Evolutionary conservation across 352 stramenopile species (phyloP).

Genomic region (Albugo laibachii): DNA sequence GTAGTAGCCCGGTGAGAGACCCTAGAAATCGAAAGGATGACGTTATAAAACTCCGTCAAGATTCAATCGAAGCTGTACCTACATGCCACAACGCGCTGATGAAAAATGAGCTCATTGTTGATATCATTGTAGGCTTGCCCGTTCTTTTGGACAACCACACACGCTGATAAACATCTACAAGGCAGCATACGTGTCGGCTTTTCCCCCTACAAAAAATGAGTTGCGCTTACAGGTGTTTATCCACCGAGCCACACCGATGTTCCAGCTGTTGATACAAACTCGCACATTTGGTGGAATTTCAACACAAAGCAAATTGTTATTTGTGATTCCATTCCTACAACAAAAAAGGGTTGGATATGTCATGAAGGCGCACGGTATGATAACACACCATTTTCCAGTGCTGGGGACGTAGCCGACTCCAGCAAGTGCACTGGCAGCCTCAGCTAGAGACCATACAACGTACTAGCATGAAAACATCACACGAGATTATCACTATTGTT

Average conservation of each 20-base stretch:
- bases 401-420: constrained; percentile 58
- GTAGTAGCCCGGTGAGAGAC: constrained; percentile 74
- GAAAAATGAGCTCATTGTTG: constrained; percentile 62
- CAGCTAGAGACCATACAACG: constrained; percentile 70
- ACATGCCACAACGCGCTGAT: constrained; percentile 74
- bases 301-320: constrained; percentile 70
- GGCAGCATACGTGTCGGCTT: not conserved
- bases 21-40: constrained; percentile 12
- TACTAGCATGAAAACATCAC: constrained; percentile 22
- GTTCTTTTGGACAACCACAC: constrained; percentile 50
- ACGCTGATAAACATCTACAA: constrained; percentile 68
- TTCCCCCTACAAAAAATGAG: not conserved
- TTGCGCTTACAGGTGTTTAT: constrained; percentile 57
- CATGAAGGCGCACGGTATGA: not conserved
- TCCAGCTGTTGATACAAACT: constrained; percentile 79
- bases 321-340: constrained; percentile 67
- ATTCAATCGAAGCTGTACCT: constrained; percentile 7
- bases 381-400: constrained; percentile 44
- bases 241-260: constrained; percentile 70
- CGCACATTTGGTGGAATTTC: constrained; percentile 74
- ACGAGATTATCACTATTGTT: constrained; percentile 1
- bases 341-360: not conserved
- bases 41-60: not conserved
- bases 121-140: constrained; percentile 43
- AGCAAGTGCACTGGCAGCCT: constrained; percentile 44